Evolutionary conservation across 2,329 filamentous ascomycete genomes (phyloP).

Genomic region (Pseudocercospora ulei): DNA sequence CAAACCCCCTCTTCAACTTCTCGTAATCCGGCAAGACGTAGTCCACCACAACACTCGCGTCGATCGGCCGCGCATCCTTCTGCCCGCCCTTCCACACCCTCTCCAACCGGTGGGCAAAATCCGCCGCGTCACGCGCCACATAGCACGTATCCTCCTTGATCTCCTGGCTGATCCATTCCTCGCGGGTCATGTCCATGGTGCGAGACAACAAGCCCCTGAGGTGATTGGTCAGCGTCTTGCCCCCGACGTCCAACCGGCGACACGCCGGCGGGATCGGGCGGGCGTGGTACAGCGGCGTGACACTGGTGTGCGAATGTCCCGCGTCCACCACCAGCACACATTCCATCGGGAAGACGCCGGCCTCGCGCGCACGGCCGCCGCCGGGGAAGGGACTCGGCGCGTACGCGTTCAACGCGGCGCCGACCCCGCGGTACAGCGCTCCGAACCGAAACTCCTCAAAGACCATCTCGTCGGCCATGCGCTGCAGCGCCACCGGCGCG

Average conservation of each 20-base stretch:
- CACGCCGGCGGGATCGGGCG: conserved; percentile 70
- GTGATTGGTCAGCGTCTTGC: conserved; percentile 87
- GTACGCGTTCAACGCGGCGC: conserved; percentile 26
- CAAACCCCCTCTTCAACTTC: conserved; percentile 53
- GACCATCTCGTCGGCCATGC: conserved; percentile 88
- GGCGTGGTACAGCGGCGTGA: conserved; percentile 76
- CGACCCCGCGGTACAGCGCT: conserved; percentile 58
- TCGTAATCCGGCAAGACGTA: conserved; percentile 83
- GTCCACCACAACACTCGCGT: conserved; percentile 61
- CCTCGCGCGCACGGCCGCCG: background rate
- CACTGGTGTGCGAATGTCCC: conserved; percentile 84
- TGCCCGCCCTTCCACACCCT: conserved; percentile 69
- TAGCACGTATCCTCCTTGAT: conserved; percentile 89
- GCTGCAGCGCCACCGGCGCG: conserved; percentile 66
- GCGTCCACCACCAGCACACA: conserved; percentile 81
- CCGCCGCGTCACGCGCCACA: conserved; percentile 38
- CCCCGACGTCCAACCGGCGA: conserved; percentile 78
- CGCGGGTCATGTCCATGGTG: conserved; percentile 92
- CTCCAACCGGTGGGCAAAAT: conserved; percentile 67
- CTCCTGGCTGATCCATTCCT: conserved; percentile 86
- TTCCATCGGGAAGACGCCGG: conserved; percentile 10
- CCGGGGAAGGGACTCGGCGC: conserved; percentile 25
- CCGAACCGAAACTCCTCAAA: conserved; percentile 96
- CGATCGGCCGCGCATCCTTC: conserved; percentile 45
- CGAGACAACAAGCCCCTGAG: conserved; percentile 82